Evolutionary conservation across 129 eudicot species (phyloP).

Genomic region (Lonicera japonica): DNA sequence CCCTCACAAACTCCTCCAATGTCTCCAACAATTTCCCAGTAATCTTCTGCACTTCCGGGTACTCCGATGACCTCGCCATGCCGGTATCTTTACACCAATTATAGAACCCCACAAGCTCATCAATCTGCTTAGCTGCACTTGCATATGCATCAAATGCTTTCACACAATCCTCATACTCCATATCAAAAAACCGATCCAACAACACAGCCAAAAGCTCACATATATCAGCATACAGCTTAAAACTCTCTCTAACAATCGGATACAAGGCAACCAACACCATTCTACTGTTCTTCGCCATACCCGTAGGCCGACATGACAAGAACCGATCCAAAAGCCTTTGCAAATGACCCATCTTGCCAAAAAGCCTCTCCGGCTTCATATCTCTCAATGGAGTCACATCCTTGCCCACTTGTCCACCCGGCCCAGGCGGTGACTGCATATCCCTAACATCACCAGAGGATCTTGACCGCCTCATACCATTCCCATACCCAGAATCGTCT

Average conservation of each 20-base stretch:
- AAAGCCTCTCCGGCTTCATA: slow-evolving; percentile 65
- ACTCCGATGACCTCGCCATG: slow-evolving; percentile 66
- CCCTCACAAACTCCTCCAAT: slow-evolving; percentile 78
- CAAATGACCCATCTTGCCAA: slow-evolving; percentile 75
- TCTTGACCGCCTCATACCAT: slow-evolving; percentile 61
- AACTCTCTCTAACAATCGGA: slow-evolving; percentile 70
- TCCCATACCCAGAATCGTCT: slow-evolving; percentile 31
- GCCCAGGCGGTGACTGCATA: slow-evolving; percentile 1
- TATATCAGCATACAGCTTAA: slow-evolving; percentile 67
- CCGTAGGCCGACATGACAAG: slow-evolving; percentile 69
- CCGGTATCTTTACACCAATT: slow-evolving; percentile 93
- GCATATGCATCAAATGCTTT: slow-evolving; percentile 76
- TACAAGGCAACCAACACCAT: slow-evolving; percentile 63
- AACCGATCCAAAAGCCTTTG: slow-evolving; percentile 73
- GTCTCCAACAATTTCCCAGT: slow-evolving; percentile 68
- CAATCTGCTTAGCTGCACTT: slow-evolving; percentile 74
- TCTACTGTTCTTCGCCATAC: slow-evolving; percentile 68
- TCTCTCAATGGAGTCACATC: slow-evolving; percentile 64
- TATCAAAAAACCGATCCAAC: slow-evolving; percentile 70
- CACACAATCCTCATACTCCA: slow-evolving; percentile 79
- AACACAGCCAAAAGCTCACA: slow-evolving; percentile 70
- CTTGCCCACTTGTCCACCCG: slow-evolving; percentile 28
- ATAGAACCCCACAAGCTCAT: slow-evolving; percentile 59
- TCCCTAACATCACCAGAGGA: slow-evolving; percentile 69
- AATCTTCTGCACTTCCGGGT: slow-evolving; percentile 71